Conservation (phyloP, 1,284 basidiomycete genomes). For the Singerocomus rubriflavus region DNA sequence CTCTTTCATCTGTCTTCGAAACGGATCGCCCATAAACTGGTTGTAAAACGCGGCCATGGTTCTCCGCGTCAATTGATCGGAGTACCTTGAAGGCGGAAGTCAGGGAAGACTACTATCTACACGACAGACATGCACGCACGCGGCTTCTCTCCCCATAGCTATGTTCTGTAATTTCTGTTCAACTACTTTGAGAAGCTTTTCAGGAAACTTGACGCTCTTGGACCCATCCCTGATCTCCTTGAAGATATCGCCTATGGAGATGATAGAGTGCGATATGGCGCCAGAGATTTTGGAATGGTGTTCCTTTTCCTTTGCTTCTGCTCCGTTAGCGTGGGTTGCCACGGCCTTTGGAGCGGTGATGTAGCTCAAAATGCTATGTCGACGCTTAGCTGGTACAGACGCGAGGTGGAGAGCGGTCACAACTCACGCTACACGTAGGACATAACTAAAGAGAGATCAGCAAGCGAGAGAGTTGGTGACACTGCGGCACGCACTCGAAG, state of each 20-base stretch:
- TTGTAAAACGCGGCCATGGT: conserved; percentile 91
- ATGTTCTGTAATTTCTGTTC: conserved; percentile 86
- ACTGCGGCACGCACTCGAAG: conserved; percentile 57
- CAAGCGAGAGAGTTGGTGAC: neutral
- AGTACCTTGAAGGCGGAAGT: conserved; percentile 54
- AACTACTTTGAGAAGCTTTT: conserved; percentile 85
- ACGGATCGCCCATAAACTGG: conserved; percentile 79
- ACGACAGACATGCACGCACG: conserved; percentile 50
- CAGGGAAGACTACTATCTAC: neutral
- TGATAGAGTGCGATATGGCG: conserved; percentile 68
- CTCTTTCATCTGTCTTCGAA: conserved; percentile 89
- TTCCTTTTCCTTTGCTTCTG: conserved; percentile 52
- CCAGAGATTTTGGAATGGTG: conserved; percentile 60
- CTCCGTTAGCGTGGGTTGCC: conserved; percentile 38
- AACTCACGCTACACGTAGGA: conserved; percentile 73
- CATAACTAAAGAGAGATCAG: conserved; percentile 52
- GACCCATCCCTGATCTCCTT: conserved; percentile 71
- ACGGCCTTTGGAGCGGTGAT: conserved; percentile 62
- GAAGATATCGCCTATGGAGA: conserved; percentile 82
- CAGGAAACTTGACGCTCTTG: conserved; percentile 88
- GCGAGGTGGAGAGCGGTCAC: conserved; percentile 5
- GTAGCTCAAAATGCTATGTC: conserved; percentile 60
- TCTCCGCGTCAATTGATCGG: conserved; percentile 81
- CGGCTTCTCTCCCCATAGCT: conserved; percentile 85
- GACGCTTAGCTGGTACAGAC: conserved; percentile 13